phyloP scores from a whole-genome alignment of 345 rosid genomes.

The Pistacia vera region DNA sequence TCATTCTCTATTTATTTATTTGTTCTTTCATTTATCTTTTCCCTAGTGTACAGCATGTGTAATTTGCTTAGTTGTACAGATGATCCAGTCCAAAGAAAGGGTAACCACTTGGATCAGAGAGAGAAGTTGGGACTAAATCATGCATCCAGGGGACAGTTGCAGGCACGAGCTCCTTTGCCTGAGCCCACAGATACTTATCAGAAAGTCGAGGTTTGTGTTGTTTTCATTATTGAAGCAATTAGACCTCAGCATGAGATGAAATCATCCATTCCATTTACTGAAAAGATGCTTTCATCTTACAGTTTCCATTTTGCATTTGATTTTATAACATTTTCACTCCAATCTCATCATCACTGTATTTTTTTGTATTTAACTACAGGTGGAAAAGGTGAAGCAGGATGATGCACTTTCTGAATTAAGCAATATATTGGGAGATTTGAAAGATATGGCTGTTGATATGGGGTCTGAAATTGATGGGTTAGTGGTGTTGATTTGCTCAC shows the following conservation, averaged over 20 bases:
- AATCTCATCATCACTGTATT: not conserved
- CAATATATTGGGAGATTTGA: slow-evolving; percentile 68
- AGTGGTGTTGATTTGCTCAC: slow-evolving; percentile 12
- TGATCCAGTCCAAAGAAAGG: slow-evolving; percentile 57
- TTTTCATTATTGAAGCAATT: slow-evolving; percentile 3
- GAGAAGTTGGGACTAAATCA: slow-evolving; percentile 79
- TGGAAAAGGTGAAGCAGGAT: slow-evolving; percentile 81
- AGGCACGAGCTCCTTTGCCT: slow-evolving; percentile 39
- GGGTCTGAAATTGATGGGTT: slow-evolving; percentile 83
- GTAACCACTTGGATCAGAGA: slow-evolving; percentile 72
- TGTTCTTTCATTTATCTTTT: not conserved
- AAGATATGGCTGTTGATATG: slow-evolving; percentile 85
- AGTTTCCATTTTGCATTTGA: no score
- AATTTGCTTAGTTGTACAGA: slow-evolving; percentile 44
- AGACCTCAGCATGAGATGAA: slow-evolving; percentile 3
- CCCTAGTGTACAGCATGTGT: not conserved
- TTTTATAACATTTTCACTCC: not conserved
- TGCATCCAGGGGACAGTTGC: slow-evolving; percentile 49
- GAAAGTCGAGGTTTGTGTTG: slow-evolving; percentile 74
- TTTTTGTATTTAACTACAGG: slow-evolving; percentile 38
- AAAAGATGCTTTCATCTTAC: not conserved
- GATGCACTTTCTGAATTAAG: slow-evolving; percentile 76
- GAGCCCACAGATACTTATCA: slow-evolving; percentile 70
- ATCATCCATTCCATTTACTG: not conserved
- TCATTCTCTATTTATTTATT: not conserved